phyloP scores from a whole-genome alignment of 768 basidiomycete genomes.

The Phanerochaete sordida region DNA sequence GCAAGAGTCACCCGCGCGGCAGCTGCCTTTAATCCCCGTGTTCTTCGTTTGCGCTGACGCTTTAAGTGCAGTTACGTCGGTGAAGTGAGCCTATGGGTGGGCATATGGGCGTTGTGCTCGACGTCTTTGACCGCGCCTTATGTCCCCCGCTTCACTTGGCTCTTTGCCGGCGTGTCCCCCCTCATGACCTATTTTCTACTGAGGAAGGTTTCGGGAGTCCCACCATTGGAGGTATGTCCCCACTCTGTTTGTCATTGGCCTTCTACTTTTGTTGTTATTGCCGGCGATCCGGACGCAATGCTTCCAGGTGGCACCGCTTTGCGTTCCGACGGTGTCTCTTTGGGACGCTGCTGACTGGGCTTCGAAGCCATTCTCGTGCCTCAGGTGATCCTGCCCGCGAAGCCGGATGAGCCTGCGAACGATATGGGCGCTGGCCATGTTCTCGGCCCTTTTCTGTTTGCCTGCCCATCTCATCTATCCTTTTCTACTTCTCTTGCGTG shows the following conservation, averaged over 20 bases:
- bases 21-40: background rate
- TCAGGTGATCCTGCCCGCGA: background rate
- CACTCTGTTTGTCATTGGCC: background rate
- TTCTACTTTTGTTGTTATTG: background rate
- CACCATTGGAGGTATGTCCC: constrained; percentile 53
- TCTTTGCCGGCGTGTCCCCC: constrained; percentile 53
- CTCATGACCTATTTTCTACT: constrained; percentile 62
- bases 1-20: background rate
- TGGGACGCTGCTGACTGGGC: background rate
- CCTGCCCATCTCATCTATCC: constrained; percentile 5
- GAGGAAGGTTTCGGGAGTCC: constrained; percentile 65
- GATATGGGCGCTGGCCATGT: background rate
- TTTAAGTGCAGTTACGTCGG: constrained; percentile 39
- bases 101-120: constrained; percentile 58
- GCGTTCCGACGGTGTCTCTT: background rate
- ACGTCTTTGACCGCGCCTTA: constrained; percentile 41
- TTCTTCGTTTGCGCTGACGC: background rate
- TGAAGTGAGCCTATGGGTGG: constrained; percentile 68
- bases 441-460: constrained; percentile 3
- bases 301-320: background rate
- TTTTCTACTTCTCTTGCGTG: background rate
- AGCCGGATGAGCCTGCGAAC: background rate
- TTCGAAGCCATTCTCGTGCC: background rate
- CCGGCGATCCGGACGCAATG: background rate
- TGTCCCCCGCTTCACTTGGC: constrained; percentile 42